Evolutionary conservation across 345 rosid species (phyloP).

Genomic region (Iberis pinnata): DNA sequence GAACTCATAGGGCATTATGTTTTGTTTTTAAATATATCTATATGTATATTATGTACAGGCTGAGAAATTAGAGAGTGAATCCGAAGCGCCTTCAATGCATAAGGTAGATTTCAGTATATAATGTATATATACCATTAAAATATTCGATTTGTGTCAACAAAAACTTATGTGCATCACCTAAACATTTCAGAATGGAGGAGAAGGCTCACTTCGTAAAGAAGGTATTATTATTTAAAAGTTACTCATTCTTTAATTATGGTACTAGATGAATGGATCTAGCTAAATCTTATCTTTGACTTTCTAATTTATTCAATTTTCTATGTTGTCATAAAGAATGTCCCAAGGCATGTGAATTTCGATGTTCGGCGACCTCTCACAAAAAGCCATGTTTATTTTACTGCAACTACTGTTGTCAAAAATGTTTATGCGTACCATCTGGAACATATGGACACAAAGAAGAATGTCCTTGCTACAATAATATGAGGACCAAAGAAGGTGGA

Average conservation of each 20-base stretch:
- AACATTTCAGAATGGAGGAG: conserved; percentile 19
- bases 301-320: too few species aligned
- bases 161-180: not conserved
- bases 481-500: not conserved
- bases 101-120: conserved; percentile 3
- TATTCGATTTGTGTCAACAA: not conserved
- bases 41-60: conserved; percentile 6
- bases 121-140: not conserved
- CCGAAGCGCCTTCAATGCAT: not conserved
- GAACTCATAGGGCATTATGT: not conserved
- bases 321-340: not conserved
- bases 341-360: not conserved
- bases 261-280: too few species aligned
- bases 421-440: not conserved
- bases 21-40: not conserved
- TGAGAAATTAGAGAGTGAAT: not conserved
- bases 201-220: conserved; percentile 6
- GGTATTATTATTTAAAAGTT: not conserved
- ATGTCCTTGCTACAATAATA: not conserved
- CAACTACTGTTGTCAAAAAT: not conserved
- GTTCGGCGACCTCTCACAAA: not conserved
- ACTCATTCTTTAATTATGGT: not conserved
- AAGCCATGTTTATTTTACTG: not conserved
- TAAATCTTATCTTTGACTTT: not conserved
- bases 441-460: not conserved